Base-by-base conservation (phyloP, 352 stramenopile genomes). In the Phytophthora hibernalis region DNA sequence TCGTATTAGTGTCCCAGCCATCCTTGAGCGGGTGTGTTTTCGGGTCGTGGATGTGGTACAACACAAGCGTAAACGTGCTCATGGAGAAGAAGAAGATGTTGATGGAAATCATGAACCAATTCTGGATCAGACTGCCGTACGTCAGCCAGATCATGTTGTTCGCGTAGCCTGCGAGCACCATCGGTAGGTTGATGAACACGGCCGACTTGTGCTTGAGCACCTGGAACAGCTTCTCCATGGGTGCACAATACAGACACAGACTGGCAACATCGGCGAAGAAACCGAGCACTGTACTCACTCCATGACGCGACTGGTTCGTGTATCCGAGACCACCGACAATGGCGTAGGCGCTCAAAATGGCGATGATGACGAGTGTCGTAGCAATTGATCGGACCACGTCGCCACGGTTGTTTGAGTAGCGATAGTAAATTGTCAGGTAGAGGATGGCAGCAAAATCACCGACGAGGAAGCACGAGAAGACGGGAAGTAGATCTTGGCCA, bases 351-450 rank as follows among this genome's bases (percentile, higher is more conserved):
- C 65, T 79, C 48, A 80, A 37, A 4, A 77, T 42, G 24, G 62
- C 18, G 28, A 81, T 43, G 15, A 66, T 66, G 4, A 47, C 33
- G 33, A 65, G 15, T 7, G 65, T 54, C 21, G 69, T 66, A 0
- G 30, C 55, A 16, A 82, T 61, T 6, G 75, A 65, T 0, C 60
- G 67, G 10, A 68, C 37, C 24, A 83, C 70, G 37, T 58, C 64
- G 5, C 48, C n/a, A 9, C 62, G 68, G n/a, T 79, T 72, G 13
- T 69, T 49, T 13, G 73, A 76, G 64, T 77, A 83, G 20, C 59
- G 72, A 24, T 83, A 87, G 65, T 86, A 90, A 12, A 87, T 72
- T 1, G 62, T 28, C n/a, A 89, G 55, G 65, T 86, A 91, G 22
- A 82, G 55, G 18, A 72, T 28, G 4, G 65, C 70, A 11, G 61